A percentile compares a stretch with the other conserved stretches of the same genome.
Conservation (phyloP, 208 protist species). For the Wallacemonas sp. region DNA sequence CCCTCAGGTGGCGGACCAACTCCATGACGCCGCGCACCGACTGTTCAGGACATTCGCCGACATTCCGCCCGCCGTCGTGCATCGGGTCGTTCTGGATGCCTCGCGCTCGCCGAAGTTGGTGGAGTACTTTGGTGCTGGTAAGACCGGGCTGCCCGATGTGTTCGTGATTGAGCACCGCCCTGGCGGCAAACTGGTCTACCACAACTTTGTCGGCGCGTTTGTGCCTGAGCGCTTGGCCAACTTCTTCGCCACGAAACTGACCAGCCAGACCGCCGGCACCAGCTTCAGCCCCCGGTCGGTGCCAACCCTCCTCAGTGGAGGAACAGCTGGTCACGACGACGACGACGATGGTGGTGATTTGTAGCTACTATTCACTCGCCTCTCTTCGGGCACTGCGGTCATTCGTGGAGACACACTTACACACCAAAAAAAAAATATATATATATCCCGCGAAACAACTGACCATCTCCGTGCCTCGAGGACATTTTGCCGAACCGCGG, state of each 20-base stretch:
- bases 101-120: conserved; percentile 18
- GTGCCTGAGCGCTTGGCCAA: conserved; percentile 30
- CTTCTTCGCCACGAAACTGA: conserved; percentile 26
- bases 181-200: conserved; percentile 21
- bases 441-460: too few relatives aligned
- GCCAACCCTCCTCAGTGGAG: conserved; percentile 20
- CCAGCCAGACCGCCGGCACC: conserved; percentile 17
- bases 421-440: too few relatives aligned
- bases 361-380: too few relatives aligned
- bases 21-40: background rate
- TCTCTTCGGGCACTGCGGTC: too few relatives aligned
- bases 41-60: conserved; percentile 10
- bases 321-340: background rate
- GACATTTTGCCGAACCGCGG: too few relatives aligned
- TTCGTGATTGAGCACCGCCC: conserved; percentile 22
- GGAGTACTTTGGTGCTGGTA: conserved; percentile 31
- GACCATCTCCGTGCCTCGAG: too few relatives aligned
- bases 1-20: background rate
- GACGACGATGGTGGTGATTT: conserved; percentile 24
- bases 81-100: conserved; percentile 34
- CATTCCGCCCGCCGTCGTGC: background rate
- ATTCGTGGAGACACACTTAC: too few relatives aligned
- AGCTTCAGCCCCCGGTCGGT: conserved; percentile 31
- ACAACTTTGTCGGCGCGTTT: conserved; percentile 40
- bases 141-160: conserved; percentile 35